A percentile compares a stretch with the other conserved stretches of the same genome.
phyloP scores from a whole-genome alignment of 768 basidiomycete genomes.

The Cytidiella melzeri region DNA sequence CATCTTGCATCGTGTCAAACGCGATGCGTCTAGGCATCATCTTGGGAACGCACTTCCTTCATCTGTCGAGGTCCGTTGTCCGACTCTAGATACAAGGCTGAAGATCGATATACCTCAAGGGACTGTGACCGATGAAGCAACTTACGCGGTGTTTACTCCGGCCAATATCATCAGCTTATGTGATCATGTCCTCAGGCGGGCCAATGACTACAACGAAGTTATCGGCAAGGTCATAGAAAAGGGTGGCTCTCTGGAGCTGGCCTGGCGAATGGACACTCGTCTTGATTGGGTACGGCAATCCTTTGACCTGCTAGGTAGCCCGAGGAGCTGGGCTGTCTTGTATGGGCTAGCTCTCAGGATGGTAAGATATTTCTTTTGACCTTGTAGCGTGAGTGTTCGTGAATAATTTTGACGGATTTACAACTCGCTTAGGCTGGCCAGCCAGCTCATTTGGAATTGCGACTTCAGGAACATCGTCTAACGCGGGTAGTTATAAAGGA shows the following conservation, averaged over 20 bases:
- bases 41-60: slow-evolving; percentile 69
- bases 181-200: slow-evolving; percentile 44
- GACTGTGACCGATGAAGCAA: slow-evolving; percentile 33
- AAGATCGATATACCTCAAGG: slow-evolving; percentile 60
- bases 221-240: slow-evolving; percentile 45
- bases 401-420: slow-evolving; percentile 3
- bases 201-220: slow-evolving; percentile 58
- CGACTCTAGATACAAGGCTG: slow-evolving; percentile 59
- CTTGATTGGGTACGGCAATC: slow-evolving; percentile 86
- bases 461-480: slow-evolving; percentile 65
- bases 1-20: neutral
- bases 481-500: slow-evolving; percentile 37
- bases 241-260: slow-evolving; percentile 63
- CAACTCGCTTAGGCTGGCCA: slow-evolving; percentile 28
- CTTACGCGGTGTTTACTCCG: slow-evolving; percentile 48
- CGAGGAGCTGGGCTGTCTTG: slow-evolving; percentile 66
- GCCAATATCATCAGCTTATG: slow-evolving; percentile 61
- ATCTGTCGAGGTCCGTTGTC: slow-evolving; percentile 64
- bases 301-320: slow-evolving; percentile 54
- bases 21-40: slow-evolving; percentile 43
- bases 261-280: slow-evolving; percentile 68
- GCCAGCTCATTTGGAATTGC: slow-evolving; percentile 63
- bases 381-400: neutral
- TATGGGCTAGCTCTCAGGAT: slow-evolving; percentile 70
- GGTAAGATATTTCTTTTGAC: slow-evolving; percentile 35